These are phyloP conservation scores for Phytophthora megakarya DNA, from an alignment of 352 stramenopile genomes.

Conservation along the genomic window DNA sequence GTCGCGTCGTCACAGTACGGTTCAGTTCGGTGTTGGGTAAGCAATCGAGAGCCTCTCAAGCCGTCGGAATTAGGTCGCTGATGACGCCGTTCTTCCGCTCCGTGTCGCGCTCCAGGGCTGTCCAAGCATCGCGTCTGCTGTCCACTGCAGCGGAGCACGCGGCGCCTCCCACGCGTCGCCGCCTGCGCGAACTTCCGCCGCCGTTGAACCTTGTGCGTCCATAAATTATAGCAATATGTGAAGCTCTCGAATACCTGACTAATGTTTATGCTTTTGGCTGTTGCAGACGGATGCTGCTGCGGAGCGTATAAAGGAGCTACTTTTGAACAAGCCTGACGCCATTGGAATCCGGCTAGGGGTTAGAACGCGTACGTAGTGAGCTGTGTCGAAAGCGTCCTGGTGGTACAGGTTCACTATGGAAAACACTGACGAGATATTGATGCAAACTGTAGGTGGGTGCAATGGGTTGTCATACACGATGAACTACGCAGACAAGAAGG, in stretches of 20 bases:
- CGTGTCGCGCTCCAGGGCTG: constrained; percentile 21
- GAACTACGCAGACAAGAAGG: constrained; percentile 98
- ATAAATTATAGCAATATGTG: constrained; percentile 7
- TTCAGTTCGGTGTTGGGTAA: constrained; percentile 19
- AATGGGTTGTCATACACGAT: constrained; percentile 99
- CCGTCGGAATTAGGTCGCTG: constrained; percentile 11
- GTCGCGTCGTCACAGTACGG: not conserved
- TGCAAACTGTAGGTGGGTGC: constrained; percentile 86
- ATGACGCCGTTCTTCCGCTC: constrained; percentile 47
- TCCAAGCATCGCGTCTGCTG: constrained; percentile 25
- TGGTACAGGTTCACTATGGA: constrained; percentile 3
- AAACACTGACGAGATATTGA: constrained; percentile 1
- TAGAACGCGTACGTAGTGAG: constrained; percentile 77
- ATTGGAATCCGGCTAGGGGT: constrained; percentile 97
- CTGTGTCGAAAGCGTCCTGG: not conserved
- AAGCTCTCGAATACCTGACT: not conserved
- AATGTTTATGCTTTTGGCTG: not conserved
- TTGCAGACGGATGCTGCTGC: constrained; percentile 89
- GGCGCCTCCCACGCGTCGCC: constrained; percentile 49
- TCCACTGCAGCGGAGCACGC: constrained; percentile 51
- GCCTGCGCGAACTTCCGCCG: constrained; percentile 68
- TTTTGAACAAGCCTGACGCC: constrained; percentile 85
- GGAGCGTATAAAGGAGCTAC: constrained; percentile 85
- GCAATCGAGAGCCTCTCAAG: constrained; percentile 27
- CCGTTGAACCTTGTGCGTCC: constrained; percentile 73